Percentiles rank a stretch among this genome's conserved stretches.
Evolutionary conservation across 768 basidiomycete species (phyloP).

Genomic region (Termitomyces sp.): DNA sequence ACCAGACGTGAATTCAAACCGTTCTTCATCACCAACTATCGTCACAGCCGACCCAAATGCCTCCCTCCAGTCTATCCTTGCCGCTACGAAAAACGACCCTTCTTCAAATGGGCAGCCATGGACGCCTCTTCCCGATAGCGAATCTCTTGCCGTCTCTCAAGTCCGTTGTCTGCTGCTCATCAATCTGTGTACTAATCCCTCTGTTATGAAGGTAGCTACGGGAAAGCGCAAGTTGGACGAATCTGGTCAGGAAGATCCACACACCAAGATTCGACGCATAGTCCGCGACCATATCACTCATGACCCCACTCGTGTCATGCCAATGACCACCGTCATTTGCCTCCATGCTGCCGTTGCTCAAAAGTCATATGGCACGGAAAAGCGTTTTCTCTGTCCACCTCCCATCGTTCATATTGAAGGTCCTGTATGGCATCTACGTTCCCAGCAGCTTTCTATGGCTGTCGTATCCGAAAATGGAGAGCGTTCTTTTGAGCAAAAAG

Average conservation of each 20-base stretch:
- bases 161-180: constrained; percentile 20
- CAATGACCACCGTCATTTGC: constrained; percentile 88
- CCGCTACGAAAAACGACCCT: constrained; percentile 41
- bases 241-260: constrained; percentile 55
- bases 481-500: constrained; percentile 80
- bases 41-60: constrained; percentile 35
- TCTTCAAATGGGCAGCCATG: constrained; percentile 35
- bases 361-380: constrained; percentile 95
- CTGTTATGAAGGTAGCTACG: constrained; percentile 29
- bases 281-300: constrained; percentile 78
- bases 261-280: constrained; percentile 78
- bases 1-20: constrained; percentile 13
- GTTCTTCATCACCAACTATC: constrained; percentile 20
- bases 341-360: constrained; percentile 92
- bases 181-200: neutral
- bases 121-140: constrained; percentile 26
- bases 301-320: constrained; percentile 68
- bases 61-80: constrained; percentile 46
- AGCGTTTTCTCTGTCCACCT: constrained; percentile 90
- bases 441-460: constrained; percentile 79
- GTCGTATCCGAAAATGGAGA: constrained; percentile 81
- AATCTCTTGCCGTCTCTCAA: constrained; percentile 27
- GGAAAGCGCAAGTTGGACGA: constrained; percentile 76
- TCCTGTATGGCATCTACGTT: constrained; percentile 77
- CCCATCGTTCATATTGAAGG: constrained; percentile 92